A percentile compares a stretch with the other conserved stretches of the same genome.
These are phyloP conservation scores for Drosera spatulata DNA, from an alignment of 179 eudicot genomes.

Conservation along the genomic window DNA sequence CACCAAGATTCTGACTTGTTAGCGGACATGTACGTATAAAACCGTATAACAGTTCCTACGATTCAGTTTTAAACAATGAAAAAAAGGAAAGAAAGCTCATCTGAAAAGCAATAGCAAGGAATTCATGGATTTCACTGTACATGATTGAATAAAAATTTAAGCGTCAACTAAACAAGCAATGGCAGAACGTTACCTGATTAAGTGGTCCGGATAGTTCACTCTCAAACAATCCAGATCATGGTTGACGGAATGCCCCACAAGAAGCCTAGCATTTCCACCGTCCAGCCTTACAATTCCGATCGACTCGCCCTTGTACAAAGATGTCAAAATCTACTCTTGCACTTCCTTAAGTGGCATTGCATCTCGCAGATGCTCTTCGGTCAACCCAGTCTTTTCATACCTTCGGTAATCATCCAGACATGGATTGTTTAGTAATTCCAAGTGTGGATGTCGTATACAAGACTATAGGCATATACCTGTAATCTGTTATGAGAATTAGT, in stretches of 20 bases:
- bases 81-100: too few relatives aligned
- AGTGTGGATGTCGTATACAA: constrained; percentile 4
- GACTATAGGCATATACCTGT: constrained; percentile 36
- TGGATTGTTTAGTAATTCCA: not conserved
- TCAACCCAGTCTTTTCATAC: constrained; percentile 46
- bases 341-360: constrained; percentile 63
- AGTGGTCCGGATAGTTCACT: constrained; percentile 51
- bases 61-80: too few relatives aligned
- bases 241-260: constrained; percentile 66
- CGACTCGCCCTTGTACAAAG: constrained; percentile 51
- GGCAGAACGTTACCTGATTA: constrained; percentile 33
- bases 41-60: too few relatives aligned
- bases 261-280: constrained; percentile 66
- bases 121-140: too few relatives aligned
- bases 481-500: constrained; percentile 51
- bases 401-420: constrained; percentile 3
- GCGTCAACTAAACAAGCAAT: too few relatives aligned
- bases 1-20: too few relatives aligned
- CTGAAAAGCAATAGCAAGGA: too few relatives aligned
- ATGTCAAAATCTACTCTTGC: constrained; percentile 35
- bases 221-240: constrained; percentile 53
- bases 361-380: constrained; percentile 47
- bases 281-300: constrained; percentile 29
- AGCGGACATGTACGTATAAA: too few relatives aligned
- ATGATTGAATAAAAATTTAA: too few relatives aligned